Evolutionary conservation across 192 early-diverging fungal genomes (phyloP), one percentile per base, ranked within the genome.

Genomic region (Backusella parvicylindrica): DNA sequence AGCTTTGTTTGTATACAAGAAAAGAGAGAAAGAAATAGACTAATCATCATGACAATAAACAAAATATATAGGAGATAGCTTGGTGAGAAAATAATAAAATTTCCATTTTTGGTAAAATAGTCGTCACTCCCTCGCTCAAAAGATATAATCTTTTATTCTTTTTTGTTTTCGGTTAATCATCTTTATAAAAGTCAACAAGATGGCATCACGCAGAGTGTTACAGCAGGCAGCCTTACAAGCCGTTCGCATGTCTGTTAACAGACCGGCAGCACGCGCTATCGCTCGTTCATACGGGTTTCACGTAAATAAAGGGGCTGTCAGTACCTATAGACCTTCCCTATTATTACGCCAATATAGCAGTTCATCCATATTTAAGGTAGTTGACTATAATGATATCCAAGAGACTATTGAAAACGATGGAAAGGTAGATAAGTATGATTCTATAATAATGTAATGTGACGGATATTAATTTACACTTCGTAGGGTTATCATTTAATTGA

Each of bases 401-500:
- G 32, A 21, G 1, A 36, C 56, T 3, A 72, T 78, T 6, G 67
- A 78, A 49, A 35, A 69, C 0, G 53, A 78, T 15, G 66, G 43
- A 21, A 64, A 68, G 71, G 77, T 78, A 78, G 16, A 18, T 35
- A 18, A 16, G 18, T n/a, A 47, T n/a, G n/a, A n/a, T n/a, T n/a
- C n/a, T n/a, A n/a, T n/a, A n/a, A n/a, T n/a, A n/a, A 33, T 32
- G 16, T 35, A 35, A 35, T 35, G 33, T 35, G 33, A 35, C 6
- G 33, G 33, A 35, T 68, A 23, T 35, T 68, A 9, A 37, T 68
- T 13, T 23, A 72, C 33, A 23, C 11, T 32, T 43, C 21, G 26
- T 76, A 84, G 83, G 77, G 79, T 7, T 89, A 86, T 56, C 70
- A 78, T 33, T 78, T 93, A 47, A 89, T 93, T 56, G 91, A 93